Base-by-base conservation (phyloP, 1,139 yeast species). In the Debaryomyces sp. region DNA sequence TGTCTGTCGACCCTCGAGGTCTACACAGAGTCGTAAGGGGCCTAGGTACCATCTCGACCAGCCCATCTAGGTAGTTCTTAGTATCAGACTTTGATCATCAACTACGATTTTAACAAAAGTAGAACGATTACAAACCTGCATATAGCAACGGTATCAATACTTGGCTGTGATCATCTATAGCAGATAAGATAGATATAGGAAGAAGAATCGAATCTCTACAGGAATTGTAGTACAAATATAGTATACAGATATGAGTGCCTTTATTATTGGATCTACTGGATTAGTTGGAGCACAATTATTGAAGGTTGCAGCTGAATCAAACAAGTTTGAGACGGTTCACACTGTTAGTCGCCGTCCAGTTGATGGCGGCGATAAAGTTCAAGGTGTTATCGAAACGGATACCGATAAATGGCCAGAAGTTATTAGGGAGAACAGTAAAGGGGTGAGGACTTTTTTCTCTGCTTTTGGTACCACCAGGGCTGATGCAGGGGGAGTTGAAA, bases 381-480 rank as follows among this genome's bases (percentile, higher is more conserved):
- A 60, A 17, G 50, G 71, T 5, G 51, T 74, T 1, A 61, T 75
- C 33, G 79, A 77, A 44, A 51, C 61, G 7, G 78, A 80, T 46
- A 53, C 71, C 12, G 50, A 51, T 1, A 66, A 71, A 41, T 84
- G 87, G 86, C 63, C 64, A 1, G 63, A 53, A 6, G 48, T 61
- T 9, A 62, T 71, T 40, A 30, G 13, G 29, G 53, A 43, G 35
- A 55, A 47, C 5, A 55, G 55, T 17, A 51, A 56, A 22, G 46
- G 47, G 47, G 66, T 33, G 33, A 63, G 63, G 26, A 63, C 73
- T 0, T 73, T 81, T 50, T 78, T 85, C 54, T 80, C 89, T 1
- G 82, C 84, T 0, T 78, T 89, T 57, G 96, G 91, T n/a, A 87
- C 96, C 13, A 89, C 96, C 1, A 74, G 78, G 46, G 84, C 80